These are phyloP conservation scores for Hordeum pubiflorum DNA, from an alignment of 202 grass and related monocot genomes.

Conservation along the genomic window DNA sequence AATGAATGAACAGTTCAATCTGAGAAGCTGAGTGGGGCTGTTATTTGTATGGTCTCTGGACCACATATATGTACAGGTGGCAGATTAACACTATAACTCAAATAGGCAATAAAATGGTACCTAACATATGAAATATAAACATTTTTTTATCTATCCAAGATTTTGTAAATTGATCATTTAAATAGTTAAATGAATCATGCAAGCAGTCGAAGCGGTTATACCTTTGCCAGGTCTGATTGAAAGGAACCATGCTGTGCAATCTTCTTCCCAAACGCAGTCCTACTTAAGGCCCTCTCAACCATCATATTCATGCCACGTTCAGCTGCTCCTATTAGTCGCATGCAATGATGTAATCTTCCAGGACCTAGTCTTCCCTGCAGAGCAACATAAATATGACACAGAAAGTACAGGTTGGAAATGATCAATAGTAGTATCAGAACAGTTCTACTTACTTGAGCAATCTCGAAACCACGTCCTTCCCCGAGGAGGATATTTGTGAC, in stretches of 20 bases:
- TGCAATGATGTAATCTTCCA: slow-evolving; percentile 92
- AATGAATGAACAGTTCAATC: neutral
- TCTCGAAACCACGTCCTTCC: slow-evolving; percentile 88
- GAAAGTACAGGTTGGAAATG: neutral
- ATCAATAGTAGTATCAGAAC: neutral
- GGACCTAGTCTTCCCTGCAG: slow-evolving; percentile 92
- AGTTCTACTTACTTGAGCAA: slow-evolving; percentile 69
- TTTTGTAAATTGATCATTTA: neutral
- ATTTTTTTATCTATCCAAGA: neutral
- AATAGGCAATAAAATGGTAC: neutral
- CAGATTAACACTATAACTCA: neutral
- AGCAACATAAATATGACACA: slow-evolving; percentile 9
- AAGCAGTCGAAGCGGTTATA: slow-evolving; percentile 10
- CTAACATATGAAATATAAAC: neutral
- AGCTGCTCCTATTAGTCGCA: slow-evolving; percentile 79
- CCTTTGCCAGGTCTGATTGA: slow-evolving; percentile 83
- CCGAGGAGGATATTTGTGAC: slow-evolving; percentile 80
- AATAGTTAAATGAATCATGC: neutral
- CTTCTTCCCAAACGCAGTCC: slow-evolving; percentile 72
- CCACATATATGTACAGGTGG: neutral
- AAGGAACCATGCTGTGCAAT: slow-evolving; percentile 91
- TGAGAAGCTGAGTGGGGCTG: neutral
- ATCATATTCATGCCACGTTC: slow-evolving; percentile 84
- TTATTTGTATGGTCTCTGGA: neutral
- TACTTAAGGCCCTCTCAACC: slow-evolving; percentile 77